Conservation (phyloP, 441 rosid genomes). For the Bruguiera hainesii region DNA sequence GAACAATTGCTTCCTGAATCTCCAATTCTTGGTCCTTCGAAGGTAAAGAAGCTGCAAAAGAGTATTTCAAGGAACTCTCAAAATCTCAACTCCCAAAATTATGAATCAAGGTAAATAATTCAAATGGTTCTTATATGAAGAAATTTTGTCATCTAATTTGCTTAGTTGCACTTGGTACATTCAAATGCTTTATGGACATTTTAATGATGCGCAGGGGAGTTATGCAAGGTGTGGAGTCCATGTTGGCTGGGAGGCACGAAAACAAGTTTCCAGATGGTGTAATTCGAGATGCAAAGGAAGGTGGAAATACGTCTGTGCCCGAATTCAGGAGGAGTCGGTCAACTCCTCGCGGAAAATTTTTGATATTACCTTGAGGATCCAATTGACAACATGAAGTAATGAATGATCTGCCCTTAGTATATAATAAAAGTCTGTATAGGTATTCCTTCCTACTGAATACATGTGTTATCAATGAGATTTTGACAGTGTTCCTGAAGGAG, state of each 20-base stretch:
- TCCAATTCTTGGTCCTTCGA: conserved; percentile 33
- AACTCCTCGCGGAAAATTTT: conserved; percentile 71
- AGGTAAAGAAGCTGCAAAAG: conserved; percentile 51
- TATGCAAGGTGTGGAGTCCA: conserved; percentile 40
- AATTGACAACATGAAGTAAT: conserved; percentile 15
- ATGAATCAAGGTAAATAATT: conserved; percentile 54
- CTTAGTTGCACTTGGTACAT: neutral
- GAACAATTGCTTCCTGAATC: conserved; percentile 45
- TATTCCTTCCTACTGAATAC: conserved; percentile 22
- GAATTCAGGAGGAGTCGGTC: conserved; percentile 83
- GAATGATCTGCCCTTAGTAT: conserved; percentile 13
- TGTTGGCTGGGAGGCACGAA: conserved; percentile 38
- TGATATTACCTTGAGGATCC: conserved; percentile 46
- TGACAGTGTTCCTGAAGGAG: conserved; percentile 10
- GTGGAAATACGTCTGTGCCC: conserved; percentile 41
- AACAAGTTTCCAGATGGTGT: conserved; percentile 39
- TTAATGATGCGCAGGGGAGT: conserved; percentile 40
- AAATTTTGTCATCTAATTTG: neutral
- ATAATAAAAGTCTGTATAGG: conserved; percentile 34
- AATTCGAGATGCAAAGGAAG: conserved; percentile 44
- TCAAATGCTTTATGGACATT: neutral
- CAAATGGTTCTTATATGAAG: neutral
- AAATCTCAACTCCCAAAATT: conserved; percentile 46
- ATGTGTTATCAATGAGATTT: conserved; percentile 8
- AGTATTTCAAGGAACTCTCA: conserved; percentile 49